These are phyloP conservation scores for Pleomassaria siparia DNA, from an alignment of 2,329 filamentous ascomycete genomes.

Conservation along the genomic window DNA sequence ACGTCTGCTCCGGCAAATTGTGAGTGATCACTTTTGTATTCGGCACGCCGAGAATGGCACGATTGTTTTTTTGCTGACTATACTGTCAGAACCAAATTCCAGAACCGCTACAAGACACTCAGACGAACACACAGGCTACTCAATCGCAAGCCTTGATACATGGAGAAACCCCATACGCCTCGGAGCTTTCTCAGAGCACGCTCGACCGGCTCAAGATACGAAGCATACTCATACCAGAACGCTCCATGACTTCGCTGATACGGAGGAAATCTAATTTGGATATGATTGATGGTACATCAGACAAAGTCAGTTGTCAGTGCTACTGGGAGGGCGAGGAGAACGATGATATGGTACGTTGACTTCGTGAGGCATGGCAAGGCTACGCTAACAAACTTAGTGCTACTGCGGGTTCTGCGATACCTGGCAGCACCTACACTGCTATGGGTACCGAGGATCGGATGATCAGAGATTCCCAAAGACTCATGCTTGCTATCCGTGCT, in stretches of 20 bases:
- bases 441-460: slow-evolving; percentile 44
- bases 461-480: slow-evolving; percentile 44
- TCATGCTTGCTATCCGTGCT: slow-evolving; percentile 52
- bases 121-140: slow-evolving; percentile 10
- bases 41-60: slow-evolving; percentile 11
- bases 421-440: slow-evolving; percentile 51
- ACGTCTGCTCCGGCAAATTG: slow-evolving; percentile 34
- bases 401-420: slow-evolving; percentile 48
- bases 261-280: slow-evolving; percentile 1
- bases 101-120: background rate
- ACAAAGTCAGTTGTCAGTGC: slow-evolving; percentile 46
- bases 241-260: slow-evolving; percentile 11
- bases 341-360: slow-evolving; percentile 46
- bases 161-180: background rate
- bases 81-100: slow-evolving; percentile 17
- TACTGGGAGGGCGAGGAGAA: slow-evolving; percentile 42
- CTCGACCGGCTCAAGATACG: slow-evolving; percentile 16
- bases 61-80: background rate
- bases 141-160: slow-evolving; percentile 3
- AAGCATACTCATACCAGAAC: slow-evolving; percentile 31
- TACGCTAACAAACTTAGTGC: slow-evolving; percentile 34
- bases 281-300: background rate
- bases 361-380: background rate
- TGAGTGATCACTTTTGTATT: slow-evolving; percentile 9
- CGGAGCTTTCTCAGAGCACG: slow-evolving; percentile 15